Percentiles rank a stretch among this genome's conserved stretches.
Evolutionary conservation across 768 basidiomycete species (phyloP).

Genomic region (Gyrodon lividus): DNA sequence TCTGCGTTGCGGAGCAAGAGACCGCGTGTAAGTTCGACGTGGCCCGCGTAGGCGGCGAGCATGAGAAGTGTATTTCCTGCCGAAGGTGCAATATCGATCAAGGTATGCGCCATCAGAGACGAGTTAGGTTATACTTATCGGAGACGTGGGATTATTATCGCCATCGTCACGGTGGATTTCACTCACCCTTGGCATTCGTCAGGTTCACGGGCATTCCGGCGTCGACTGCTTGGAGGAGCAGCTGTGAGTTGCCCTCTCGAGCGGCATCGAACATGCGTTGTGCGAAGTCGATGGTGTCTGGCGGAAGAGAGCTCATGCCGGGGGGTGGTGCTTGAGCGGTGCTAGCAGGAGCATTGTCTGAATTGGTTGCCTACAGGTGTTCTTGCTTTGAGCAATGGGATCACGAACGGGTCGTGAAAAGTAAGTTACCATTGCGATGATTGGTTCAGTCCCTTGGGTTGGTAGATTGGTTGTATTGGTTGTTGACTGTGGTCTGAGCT

Average conservation of each 20-base stretch:
- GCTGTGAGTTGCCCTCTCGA: slow-evolving; percentile 50
- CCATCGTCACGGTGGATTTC: background rate
- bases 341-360: too few relatives aligned
- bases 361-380: background rate
- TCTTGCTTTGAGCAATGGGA: slow-evolving; percentile 13
- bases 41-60: slow-evolving; percentile 74
- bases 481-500: too few relatives aligned
- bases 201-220: slow-evolving; percentile 71
- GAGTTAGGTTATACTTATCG: too few relatives aligned
- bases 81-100: background rate
- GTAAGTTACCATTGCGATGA: too few relatives aligned
- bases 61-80: slow-evolving; percentile 77
- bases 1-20: slow-evolving; percentile 61
- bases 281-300: slow-evolving; percentile 49
- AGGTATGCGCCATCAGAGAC: background rate
- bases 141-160: background rate
- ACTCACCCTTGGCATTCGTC: slow-evolving; percentile 65
- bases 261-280: slow-evolving; percentile 76
- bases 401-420: too few relatives aligned
- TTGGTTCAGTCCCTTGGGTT: too few relatives aligned
- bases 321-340: background rate
- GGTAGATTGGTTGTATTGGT: too few relatives aligned
- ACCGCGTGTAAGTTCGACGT: slow-evolving; percentile 48
- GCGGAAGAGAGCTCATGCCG: slow-evolving; percentile 25
- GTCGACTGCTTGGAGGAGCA: slow-evolving; percentile 61